These are phyloP conservation scores for Schrenkiella parvula DNA, from an alignment of 345 rosid genomes.

Conservation along the genomic window DNA sequence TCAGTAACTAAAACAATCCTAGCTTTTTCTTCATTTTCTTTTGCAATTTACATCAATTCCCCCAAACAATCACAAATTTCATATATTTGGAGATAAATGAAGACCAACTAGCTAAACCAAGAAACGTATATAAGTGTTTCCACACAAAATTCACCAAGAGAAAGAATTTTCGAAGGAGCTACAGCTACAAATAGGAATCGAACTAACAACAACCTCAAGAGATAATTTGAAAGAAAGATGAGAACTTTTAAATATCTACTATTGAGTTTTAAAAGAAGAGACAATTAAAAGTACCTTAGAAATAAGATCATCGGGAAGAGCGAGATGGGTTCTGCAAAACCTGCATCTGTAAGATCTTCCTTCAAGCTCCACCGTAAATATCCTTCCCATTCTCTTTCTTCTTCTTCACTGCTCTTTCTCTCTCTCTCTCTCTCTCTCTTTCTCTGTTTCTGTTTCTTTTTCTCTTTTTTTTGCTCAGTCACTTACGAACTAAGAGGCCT, in stretches of 20 bases:
- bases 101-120: background rate
- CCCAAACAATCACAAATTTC: background rate
- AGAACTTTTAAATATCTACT: background rate
- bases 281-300: conserved; percentile 46
- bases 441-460: background rate
- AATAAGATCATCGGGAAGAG: conserved; percentile 63
- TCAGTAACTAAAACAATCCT: background rate
- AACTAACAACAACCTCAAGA: conserved; percentile 11
- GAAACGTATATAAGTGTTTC: background rate
- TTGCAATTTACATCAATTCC: background rate
- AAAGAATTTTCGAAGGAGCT: background rate
- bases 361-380: conserved; percentile 83
- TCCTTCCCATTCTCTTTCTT: conserved; percentile 69
- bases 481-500: conserved; percentile 7
- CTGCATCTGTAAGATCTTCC: conserved; percentile 92
- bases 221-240: conserved; percentile 3
- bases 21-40: background rate
- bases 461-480: background rate
- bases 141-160: background rate
- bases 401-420: background rate
- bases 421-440: conserved; percentile 10
- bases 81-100: background rate
- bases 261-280: background rate
- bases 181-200: background rate
- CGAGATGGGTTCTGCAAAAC: conserved; percentile 78